Percentiles rank a stretch among this genome's conserved stretches.
Evolutionary conservation across 331 rosid species (phyloP).

Genomic region (Quercus lobata): DNA sequence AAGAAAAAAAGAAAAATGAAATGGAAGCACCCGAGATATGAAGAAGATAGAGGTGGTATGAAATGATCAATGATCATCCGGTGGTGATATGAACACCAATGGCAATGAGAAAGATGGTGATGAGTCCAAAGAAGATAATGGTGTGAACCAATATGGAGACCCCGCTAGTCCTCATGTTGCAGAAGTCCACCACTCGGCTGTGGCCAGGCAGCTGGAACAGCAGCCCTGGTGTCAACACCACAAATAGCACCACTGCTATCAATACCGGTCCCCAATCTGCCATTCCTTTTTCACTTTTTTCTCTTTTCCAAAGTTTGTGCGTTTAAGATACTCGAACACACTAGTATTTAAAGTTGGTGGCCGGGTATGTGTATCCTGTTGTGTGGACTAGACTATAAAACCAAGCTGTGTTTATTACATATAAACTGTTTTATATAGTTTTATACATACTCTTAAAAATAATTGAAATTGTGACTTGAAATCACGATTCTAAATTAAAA

Average conservation of each 20-base stretch:
- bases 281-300: not conserved
- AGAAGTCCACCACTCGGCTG: constrained; percentile 33
- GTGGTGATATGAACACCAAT: constrained; percentile 33
- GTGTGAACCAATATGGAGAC: constrained; percentile 40
- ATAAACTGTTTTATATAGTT: too few relatives aligned
- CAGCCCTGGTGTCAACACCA: constrained; percentile 37
- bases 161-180: constrained; percentile 37
- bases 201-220: constrained; percentile 45
- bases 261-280: constrained; percentile 48
- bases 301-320: too few relatives aligned
- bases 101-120: constrained; percentile 41
- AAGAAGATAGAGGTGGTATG: not conserved
- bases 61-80: not conserved
- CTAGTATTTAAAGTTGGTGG: too few relatives aligned
- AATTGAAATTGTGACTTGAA: too few relatives aligned
- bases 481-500: too few relatives aligned
- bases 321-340: too few relatives aligned
- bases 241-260: constrained; percentile 36
- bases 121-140: constrained; percentile 34
- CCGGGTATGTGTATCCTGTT: too few relatives aligned
- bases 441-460: too few relatives aligned
- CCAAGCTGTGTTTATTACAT: too few relatives aligned
- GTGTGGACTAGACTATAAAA: too few relatives aligned
- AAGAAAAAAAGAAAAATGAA: not conserved
- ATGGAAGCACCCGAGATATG: not conserved